Evolutionary conservation across 1,284 basidiomycete species (phyloP).

Genomic region (Marasmius tenuissimus): DNA sequence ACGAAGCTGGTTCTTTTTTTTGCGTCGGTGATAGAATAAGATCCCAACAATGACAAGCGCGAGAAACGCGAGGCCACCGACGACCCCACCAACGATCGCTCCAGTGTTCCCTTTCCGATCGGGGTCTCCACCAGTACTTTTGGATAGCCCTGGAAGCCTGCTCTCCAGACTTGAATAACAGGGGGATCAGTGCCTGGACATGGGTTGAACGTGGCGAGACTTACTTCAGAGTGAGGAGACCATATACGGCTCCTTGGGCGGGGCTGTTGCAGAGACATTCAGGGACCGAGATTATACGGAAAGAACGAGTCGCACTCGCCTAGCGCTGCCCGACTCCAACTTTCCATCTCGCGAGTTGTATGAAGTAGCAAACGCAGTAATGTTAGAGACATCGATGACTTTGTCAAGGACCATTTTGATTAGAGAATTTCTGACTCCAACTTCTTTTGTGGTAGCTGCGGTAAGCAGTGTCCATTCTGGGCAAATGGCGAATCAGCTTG

Average conservation of each 20-base stretch:
- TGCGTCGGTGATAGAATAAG: not conserved
- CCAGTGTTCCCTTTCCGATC: constrained; percentile 2
- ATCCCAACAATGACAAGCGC: constrained; percentile 2
- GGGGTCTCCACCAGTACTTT: not conserved
- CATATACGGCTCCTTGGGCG: constrained; percentile 33
- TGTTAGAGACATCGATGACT: constrained; percentile 20
- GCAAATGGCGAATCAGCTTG: too few species aligned
- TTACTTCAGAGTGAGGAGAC: constrained; percentile 31
- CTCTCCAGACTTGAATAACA: not conserved
- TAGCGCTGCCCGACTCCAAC: constrained; percentile 14
- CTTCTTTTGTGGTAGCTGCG: constrained; percentile 30
- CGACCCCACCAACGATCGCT: constrained; percentile 15
- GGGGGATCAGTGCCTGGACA: not conserved
- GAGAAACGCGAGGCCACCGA: constrained; percentile 8
- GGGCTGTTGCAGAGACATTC: constrained; percentile 20
- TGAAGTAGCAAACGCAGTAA: constrained; percentile 25
- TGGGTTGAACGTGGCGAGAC: not conserved
- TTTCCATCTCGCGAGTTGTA: constrained; percentile 27
- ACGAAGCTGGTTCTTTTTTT: too few species aligned
- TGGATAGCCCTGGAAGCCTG: not conserved
- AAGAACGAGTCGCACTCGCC: constrained; percentile 15
- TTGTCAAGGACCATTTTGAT: constrained; percentile 29
- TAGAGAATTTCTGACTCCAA: constrained; percentile 27
- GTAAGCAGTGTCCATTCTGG: constrained; percentile 41
- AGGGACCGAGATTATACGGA: not conserved